A percentile compares a stretch with the other conserved stretches of the same genome.
These are phyloP conservation scores for Prunella vulgaris DNA, from an alignment of 257 asterid genomes.

Conservation along the genomic window DNA sequence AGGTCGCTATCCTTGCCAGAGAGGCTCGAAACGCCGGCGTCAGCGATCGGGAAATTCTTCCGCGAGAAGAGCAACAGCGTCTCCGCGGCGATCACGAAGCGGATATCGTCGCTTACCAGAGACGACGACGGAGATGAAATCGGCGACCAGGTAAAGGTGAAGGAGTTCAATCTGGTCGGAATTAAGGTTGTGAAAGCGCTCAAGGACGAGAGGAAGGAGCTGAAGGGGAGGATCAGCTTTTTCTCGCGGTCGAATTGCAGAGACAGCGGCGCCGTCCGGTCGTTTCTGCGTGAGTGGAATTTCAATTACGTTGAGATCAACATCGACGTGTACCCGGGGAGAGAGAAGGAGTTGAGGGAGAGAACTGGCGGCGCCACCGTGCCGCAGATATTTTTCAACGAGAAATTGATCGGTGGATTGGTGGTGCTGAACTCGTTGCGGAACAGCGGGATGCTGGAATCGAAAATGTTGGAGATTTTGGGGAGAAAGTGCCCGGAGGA, in stretches of 20 bases:
- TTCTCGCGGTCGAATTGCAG: constrained; percentile 86
- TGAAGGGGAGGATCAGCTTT: constrained; percentile 65
- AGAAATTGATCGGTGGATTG: constrained; percentile 71
- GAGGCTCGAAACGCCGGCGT: constrained; percentile 48
- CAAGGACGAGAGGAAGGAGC: constrained; percentile 31
- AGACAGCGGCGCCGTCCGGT: constrained; percentile 77
- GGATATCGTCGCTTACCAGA: constrained; percentile 50
- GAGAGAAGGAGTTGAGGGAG: constrained; percentile 65
- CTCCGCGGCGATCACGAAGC: constrained; percentile 68
- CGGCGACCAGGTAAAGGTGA: constrained; percentile 27
- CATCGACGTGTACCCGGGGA: constrained; percentile 68
- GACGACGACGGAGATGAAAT: constrained; percentile 18
- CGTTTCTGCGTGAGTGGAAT: constrained; percentile 48
- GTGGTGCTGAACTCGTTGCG: constrained; percentile 79
- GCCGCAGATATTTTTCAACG: constrained; percentile 87
- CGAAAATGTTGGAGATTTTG: constrained; percentile 66
- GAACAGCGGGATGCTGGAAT: constrained; percentile 70
- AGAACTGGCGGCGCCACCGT: constrained; percentile 55
- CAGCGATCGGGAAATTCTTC: constrained; percentile 71
- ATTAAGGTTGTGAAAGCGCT: constrained; percentile 53
- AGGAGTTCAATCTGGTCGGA: constrained; percentile 63
- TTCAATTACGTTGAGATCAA: constrained; percentile 72
- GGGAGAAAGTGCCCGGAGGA: constrained; percentile 70
- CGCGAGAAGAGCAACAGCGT: constrained; percentile 74
- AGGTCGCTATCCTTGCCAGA: constrained; percentile 53